A percentile compares a stretch with the other conserved stretches of the same genome.
These are phyloP conservation scores for Calvatia gigantea DNA, from an alignment of 768 basidiomycete species.

Conservation along the genomic window DNA sequence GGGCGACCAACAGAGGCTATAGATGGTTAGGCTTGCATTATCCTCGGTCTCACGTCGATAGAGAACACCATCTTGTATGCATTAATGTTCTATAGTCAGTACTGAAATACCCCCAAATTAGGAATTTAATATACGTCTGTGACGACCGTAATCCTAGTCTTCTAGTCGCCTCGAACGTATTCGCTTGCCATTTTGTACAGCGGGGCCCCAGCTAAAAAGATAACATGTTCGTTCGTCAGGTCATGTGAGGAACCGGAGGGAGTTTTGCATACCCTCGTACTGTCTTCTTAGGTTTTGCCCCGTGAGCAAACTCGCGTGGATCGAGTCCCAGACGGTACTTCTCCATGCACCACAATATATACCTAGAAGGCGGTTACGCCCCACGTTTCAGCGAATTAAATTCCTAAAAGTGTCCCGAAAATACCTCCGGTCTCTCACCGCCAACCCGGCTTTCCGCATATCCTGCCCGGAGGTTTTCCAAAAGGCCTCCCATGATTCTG, in stretches of 20 bases:
- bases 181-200: conserved; percentile 69
- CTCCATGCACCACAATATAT: conserved; percentile 83
- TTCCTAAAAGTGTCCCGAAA: conserved; percentile 18
- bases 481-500: conserved; percentile 69
- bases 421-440: conserved; percentile 69
- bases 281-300: conserved; percentile 67
- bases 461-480: conserved; percentile 58
- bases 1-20: conserved; percentile 17
- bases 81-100: neutral
- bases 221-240: neutral
- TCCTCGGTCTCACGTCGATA: neutral
- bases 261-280: conserved; percentile 63
- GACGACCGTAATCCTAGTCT: conserved; percentile 17
- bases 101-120: neutral
- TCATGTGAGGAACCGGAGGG: neutral
- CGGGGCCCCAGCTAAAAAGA: conserved; percentile 61
- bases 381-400: neutral
- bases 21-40: neutral
- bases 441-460: conserved; percentile 63
- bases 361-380: conserved; percentile 39
- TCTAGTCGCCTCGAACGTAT: conserved; percentile 61
- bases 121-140: neutral
- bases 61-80: neutral
- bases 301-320: conserved; percentile 60
- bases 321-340: conserved; percentile 62